These are phyloP conservation scores for Ganoderma leucocontextum DNA, from an alignment of 1,284 basidiomycete species.

Conservation along the genomic window DNA sequence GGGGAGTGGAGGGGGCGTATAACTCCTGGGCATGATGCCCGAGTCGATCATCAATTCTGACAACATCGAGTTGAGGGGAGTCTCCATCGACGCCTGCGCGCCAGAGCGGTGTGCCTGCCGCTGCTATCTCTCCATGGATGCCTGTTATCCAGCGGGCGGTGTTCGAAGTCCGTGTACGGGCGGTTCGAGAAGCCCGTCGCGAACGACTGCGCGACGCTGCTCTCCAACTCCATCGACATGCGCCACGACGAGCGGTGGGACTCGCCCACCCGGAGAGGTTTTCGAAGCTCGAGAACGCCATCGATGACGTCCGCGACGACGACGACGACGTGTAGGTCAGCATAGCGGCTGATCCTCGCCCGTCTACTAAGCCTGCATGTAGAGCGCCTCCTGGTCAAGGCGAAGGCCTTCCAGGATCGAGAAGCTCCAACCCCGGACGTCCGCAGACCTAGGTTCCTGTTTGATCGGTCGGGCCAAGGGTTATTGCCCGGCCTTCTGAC, in stretches of 20 bases:
- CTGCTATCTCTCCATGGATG: slow-evolving; percentile 24
- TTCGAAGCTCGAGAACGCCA: slow-evolving; percentile 35
- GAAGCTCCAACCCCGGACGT: slow-evolving; percentile 11
- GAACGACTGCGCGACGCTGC: slow-evolving; percentile 32
- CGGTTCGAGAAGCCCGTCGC: slow-evolving; percentile 30
- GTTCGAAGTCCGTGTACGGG: slow-evolving; percentile 31
- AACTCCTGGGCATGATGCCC: slow-evolving; percentile 50
- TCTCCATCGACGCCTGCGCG: slow-evolving; percentile 57
- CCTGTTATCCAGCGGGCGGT: slow-evolving; percentile 9
- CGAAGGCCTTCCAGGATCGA: slow-evolving; percentile 15
- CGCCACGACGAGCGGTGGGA: slow-evolving; percentile 39
- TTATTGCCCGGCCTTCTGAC: slow-evolving; percentile 33
- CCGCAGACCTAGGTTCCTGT: slow-evolving; percentile 29
- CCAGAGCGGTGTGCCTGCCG: slow-evolving; percentile 23
- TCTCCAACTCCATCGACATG: slow-evolving; percentile 33
- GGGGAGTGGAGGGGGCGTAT: slow-evolving; percentile 34
- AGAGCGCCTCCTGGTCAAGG: slow-evolving; percentile 13
- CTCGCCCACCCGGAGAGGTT: slow-evolving; percentile 17
- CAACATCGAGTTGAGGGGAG: slow-evolving; percentile 66
- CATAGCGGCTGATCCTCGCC: slow-evolving; percentile 15
- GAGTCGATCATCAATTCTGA: slow-evolving; percentile 65
- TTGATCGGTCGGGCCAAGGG: slow-evolving; percentile 34
- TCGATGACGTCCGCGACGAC: slow-evolving; percentile 34
- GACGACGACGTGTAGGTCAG: slow-evolving; percentile 22
- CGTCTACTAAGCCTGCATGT: background rate